Evolutionary conservation across 75 land plant genomes (phyloP).

Genomic region (Picea sitchensis): DNA sequence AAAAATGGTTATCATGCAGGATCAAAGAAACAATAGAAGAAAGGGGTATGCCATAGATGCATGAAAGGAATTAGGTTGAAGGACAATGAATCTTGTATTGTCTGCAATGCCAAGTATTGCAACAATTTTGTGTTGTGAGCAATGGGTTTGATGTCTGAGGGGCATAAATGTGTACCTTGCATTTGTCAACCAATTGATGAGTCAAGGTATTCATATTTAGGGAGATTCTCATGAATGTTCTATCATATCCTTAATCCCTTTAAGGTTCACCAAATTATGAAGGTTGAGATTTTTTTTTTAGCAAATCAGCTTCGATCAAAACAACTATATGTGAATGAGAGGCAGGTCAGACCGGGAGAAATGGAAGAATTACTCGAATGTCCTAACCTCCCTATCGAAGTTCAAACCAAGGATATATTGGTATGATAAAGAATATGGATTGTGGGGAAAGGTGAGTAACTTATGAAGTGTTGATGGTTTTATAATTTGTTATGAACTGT

Average conservation of each 20-base stretch:
- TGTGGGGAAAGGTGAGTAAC: slow-evolving; percentile 86
- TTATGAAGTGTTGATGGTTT: neutral
- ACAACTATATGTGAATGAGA: slow-evolving; percentile 79
- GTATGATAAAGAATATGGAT: slow-evolving; percentile 90
- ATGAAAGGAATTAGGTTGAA: slow-evolving; percentile 51
- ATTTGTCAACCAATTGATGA: slow-evolving; percentile 78
- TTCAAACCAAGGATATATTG: slow-evolving; percentile 88
- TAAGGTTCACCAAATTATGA: slow-evolving; percentile 89
- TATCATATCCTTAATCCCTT: slow-evolving; percentile 63
- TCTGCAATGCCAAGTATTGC: slow-evolving; percentile 80
- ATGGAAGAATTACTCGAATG: slow-evolving; percentile 73
- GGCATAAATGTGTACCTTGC: slow-evolving; percentile 78
- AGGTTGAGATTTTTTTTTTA: slow-evolving; percentile 81
- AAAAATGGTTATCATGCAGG: neutral
- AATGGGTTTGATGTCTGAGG: slow-evolving; percentile 99
- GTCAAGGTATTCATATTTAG: slow-evolving; percentile 52
- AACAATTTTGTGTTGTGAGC: slow-evolving; percentile 74
- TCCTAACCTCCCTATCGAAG: slow-evolving; percentile 60
- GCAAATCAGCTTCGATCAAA: slow-evolving; percentile 90
- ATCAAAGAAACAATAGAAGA: slow-evolving; percentile 20
- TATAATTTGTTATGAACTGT: neutral
- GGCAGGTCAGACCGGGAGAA: slow-evolving; percentile 63
- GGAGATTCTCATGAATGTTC: slow-evolving; percentile 76
- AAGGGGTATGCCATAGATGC: slow-evolving; percentile 76
- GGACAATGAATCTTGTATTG: slow-evolving; percentile 83